These are phyloP conservation scores for Tilletia walkeri DNA, from an alignment of 1,284 basidiomycete species.

Conservation along the genomic window DNA sequence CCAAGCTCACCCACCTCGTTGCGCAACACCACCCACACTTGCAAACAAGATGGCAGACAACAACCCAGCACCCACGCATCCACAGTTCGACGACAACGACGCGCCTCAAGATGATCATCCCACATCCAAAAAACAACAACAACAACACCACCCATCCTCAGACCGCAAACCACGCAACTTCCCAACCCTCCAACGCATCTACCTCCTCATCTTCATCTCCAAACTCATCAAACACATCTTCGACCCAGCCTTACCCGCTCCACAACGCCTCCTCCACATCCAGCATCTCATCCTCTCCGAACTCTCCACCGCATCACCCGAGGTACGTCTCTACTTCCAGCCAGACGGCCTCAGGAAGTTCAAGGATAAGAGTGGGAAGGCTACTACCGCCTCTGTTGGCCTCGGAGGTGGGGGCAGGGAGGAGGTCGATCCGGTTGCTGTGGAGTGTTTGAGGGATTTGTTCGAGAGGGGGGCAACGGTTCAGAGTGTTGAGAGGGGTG, in stretches of 20 bases:
- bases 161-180: slow-evolving; percentile 15
- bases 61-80: background rate
- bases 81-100: background rate
- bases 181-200: slow-evolving; percentile 14
- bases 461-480: slow-evolving; percentile 7
- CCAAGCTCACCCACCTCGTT: background rate
- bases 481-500: background rate
- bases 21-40: background rate
- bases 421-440: slow-evolving; percentile 2
- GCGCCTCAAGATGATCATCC: too few species aligned
- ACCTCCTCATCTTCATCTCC: slow-evolving; percentile 17
- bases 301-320: background rate
- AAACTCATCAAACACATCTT: slow-evolving; percentile 12
- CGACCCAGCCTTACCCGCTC: slow-evolving; percentile 4
- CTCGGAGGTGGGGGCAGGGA: background rate
- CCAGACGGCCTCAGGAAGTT: background rate
- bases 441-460: slow-evolving; percentile 1
- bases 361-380: slow-evolving; percentile 11
- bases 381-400: background rate
- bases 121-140: background rate
- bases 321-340: background rate
- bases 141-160: background rate
- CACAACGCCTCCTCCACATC: slow-evolving; percentile 13
- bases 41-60: background rate
- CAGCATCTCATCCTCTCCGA: slow-evolving; percentile 11